Evolutionary conservation across 345 rosid genomes (phyloP).

Genomic region (Eutrema japonicum): DNA sequence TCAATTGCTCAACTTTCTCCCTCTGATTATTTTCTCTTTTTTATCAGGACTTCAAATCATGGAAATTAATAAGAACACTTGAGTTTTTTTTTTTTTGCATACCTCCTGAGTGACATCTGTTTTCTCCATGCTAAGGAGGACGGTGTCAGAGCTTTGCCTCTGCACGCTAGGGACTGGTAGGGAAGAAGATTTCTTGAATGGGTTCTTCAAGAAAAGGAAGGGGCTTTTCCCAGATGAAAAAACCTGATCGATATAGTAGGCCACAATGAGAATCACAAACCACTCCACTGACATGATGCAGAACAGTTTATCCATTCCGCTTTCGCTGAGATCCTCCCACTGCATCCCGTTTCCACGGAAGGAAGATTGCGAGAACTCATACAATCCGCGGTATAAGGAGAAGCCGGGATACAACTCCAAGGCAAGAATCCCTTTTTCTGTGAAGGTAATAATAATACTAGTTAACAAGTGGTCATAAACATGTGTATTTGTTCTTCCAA

Average conservation of each 20-base stretch:
- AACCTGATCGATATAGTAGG: slow-evolving; percentile 63
- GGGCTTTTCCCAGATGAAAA: slow-evolving; percentile 56
- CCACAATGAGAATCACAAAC: slow-evolving; percentile 61
- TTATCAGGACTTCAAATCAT: slow-evolving; percentile 3
- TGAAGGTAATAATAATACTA: slow-evolving; percentile 35
- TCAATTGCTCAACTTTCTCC: slow-evolving; percentile 72
- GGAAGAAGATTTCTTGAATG: slow-evolving; percentile 46
- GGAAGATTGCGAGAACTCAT: slow-evolving; percentile 68
- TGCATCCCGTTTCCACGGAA: slow-evolving; percentile 65
- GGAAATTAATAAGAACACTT: neutral
- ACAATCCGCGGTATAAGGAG: slow-evolving; percentile 78
- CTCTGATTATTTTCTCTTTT: slow-evolving; percentile 49
- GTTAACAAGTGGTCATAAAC: slow-evolving; percentile 22
- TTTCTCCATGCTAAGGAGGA: slow-evolving; percentile 73
- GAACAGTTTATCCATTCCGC: slow-evolving; percentile 69
- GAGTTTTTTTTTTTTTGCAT: neutral
- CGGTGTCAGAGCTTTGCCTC: slow-evolving; percentile 65
- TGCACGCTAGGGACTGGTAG: slow-evolving; percentile 51
- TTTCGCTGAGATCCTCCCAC: slow-evolving; percentile 66
- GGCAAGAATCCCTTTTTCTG: slow-evolving; percentile 62
- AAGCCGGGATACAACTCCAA: slow-evolving; percentile 97
- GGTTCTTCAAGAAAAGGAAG: slow-evolving; percentile 55
- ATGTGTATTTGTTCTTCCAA: slow-evolving; percentile 11
- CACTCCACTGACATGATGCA: slow-evolving; percentile 75
- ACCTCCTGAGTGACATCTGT: slow-evolving; percentile 73